phyloP scores from a whole-genome alignment of 139 green algal species.

The Chlorella ohadii region DNA sequence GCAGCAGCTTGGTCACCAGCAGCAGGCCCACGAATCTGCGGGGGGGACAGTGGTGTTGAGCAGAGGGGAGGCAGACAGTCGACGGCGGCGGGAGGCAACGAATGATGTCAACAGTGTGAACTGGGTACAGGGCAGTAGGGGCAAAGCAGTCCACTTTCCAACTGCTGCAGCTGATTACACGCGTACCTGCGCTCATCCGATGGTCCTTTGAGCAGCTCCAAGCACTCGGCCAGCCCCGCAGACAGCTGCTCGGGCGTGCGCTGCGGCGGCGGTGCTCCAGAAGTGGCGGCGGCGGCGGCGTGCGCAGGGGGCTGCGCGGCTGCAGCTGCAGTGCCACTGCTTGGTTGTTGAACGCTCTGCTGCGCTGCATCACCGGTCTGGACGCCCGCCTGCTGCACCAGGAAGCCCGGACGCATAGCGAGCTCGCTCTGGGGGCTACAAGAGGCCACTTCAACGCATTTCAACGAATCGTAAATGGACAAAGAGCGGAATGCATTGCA shows the following conservation, averaged over 20 bases:
- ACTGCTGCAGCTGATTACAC: background rate
- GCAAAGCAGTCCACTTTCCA: no score
- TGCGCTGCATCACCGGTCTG: background rate
- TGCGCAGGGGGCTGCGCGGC: background rate
- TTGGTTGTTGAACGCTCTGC: no score
- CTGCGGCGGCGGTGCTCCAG: background rate
- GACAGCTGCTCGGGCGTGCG: background rate
- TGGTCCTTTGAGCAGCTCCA: constrained; percentile 36
- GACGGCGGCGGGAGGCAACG: no score
- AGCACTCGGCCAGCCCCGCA: constrained; percentile 15
- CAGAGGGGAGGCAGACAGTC: background rate
- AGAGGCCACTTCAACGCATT: no score
- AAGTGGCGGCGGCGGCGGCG: background rate
- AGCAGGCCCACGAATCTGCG: constrained; percentile 81
- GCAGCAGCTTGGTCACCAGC: constrained; percentile 73
- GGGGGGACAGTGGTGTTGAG: background rate
- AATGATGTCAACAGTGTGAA: no score
- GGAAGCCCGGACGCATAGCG: background rate
- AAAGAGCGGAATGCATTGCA: no score
- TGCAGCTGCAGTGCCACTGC: background rate
- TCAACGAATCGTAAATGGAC: no score
- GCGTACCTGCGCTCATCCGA: constrained; percentile 40
- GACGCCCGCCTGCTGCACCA: background rate
- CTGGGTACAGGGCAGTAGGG: no score
- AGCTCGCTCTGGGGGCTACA: no score